These are phyloP conservation scores for Rhodamnia rubescens DNA, from an alignment of 345 rosid genomes.

Conservation along the genomic window DNA sequence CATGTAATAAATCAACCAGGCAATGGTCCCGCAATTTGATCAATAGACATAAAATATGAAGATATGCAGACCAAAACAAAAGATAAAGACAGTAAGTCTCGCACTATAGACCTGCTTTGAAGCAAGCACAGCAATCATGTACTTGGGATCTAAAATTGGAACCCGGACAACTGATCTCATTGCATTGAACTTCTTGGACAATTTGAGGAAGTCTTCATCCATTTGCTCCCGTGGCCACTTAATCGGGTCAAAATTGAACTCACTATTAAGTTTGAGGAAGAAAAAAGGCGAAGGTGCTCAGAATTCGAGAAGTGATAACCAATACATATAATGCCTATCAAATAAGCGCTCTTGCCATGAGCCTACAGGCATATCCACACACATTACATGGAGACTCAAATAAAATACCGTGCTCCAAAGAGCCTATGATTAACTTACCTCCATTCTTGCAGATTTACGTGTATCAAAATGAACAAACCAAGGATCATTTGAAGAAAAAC, in stretches of 20 bases:
- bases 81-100: neutral
- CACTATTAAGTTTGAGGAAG: slow-evolving; percentile 20
- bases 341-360: neutral
- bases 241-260: slow-evolving; percentile 61
- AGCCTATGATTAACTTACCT: neutral
- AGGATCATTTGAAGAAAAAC: neutral
- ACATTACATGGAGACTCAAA: neutral
- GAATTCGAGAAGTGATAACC: neutral
- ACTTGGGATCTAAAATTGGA: slow-evolving; percentile 71
- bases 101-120: slow-evolving; percentile 56
- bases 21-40: slow-evolving; percentile 65
- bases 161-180: slow-evolving; percentile 65
- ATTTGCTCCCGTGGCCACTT: slow-evolving; percentile 76
- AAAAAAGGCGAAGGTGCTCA: neutral
- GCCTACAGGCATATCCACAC: neutral
- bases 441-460: neutral
- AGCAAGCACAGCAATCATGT: slow-evolving; percentile 70
- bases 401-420: neutral
- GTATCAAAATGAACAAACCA: neutral
- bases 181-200: slow-evolving; percentile 48
- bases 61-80: neutral
- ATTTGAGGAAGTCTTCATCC: slow-evolving; percentile 56
- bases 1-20: slow-evolving; percentile 70
- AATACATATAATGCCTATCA: neutral
- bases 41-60: neutral